Conservation (phyloP, 768 basidiomycete genomes). For the Tephrocybe sp. region DNA sequence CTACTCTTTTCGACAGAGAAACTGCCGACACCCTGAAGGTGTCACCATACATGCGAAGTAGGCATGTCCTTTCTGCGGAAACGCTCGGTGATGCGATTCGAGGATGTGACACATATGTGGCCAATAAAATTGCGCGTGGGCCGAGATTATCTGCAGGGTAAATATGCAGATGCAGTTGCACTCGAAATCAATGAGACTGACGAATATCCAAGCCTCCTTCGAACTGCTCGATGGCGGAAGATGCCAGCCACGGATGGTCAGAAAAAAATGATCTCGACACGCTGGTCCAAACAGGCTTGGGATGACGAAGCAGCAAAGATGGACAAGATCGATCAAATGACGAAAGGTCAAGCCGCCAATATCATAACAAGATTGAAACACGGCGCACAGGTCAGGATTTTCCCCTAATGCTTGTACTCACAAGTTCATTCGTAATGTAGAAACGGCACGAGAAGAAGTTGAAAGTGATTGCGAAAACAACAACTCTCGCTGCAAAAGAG, state of each 20-base stretch:
- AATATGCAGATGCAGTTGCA: too few relatives aligned
- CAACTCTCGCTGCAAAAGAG: constrained; percentile 45
- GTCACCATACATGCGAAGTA: constrained; percentile 54
- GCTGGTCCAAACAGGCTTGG: constrained; percentile 37
- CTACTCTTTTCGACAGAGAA: constrained; percentile 43
- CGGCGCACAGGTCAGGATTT: constrained; percentile 58
- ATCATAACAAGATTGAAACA: constrained; percentile 78
- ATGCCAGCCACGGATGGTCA: constrained; percentile 63
- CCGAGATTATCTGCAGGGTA: constrained; percentile 48
- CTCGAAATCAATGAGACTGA: too few relatives aligned
- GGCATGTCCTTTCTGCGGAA: constrained; percentile 52
- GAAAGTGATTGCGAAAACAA: constrained; percentile 38
- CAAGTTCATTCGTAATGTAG: constrained; percentile 30
- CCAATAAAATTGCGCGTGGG: constrained; percentile 54
- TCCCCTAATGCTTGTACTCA: neutral
- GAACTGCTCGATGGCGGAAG: constrained; percentile 67
- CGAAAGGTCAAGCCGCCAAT: constrained; percentile 78
- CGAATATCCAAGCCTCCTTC: constrained; percentile 46
- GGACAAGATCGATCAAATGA: constrained; percentile 45
- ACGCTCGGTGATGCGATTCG: constrained; percentile 60
- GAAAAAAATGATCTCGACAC: constrained; percentile 52
- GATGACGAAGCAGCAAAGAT: constrained; percentile 22
- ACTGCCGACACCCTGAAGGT: constrained; percentile 45
- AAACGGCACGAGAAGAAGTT: constrained; percentile 55
- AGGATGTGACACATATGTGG: constrained; percentile 70